Percentiles rank a stretch among this genome's conserved stretches.
phyloP scores from a whole-genome alignment of 2,329 filamentous ascomycete genomes.

The Pleochaeta shiraiana region DNA sequence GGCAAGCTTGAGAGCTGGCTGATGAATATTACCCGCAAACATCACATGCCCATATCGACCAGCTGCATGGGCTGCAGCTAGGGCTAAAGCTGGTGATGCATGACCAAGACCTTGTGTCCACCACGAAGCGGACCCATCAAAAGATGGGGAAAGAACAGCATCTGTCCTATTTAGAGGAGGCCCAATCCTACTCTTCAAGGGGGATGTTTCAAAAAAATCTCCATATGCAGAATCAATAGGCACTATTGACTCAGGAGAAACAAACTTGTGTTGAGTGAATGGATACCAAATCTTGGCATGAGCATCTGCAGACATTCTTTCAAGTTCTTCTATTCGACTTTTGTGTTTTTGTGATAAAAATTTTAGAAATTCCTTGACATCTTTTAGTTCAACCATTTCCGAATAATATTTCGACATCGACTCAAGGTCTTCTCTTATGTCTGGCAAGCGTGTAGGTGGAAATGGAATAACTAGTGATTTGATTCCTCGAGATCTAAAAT shows the following conservation, averaged over 20 bases:
- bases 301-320: conserved; percentile 38
- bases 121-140: conserved; percentile 75
- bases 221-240: conserved; percentile 64
- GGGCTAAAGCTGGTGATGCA: conserved; percentile 45
- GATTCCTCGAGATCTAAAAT: conserved; percentile 40
- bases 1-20: conserved; percentile 50
- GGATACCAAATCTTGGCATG: conserved; percentile 59
- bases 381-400: conserved; percentile 20
- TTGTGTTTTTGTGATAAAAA: conserved; percentile 31
- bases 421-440: conserved; percentile 26
- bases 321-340: conserved; percentile 33
- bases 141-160: conserved; percentile 37
- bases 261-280: conserved; percentile 56
- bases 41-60: conserved; percentile 76
- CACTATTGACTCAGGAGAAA: conserved; percentile 39
- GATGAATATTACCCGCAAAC: conserved; percentile 63
- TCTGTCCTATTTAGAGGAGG: neutral
- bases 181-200: neutral
- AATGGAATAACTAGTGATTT: conserved; percentile 31
- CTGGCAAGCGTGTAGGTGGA: conserved; percentile 29
- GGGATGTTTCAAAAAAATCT: conserved; percentile 48
- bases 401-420: conserved; percentile 44
- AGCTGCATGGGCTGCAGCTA: conserved; percentile 61
- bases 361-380: conserved; percentile 25
- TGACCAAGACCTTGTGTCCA: conserved; percentile 82